Conservation (phyloP, 768 basidiomycete genomes). For the Leucosporidium yakuticum region DNA sequence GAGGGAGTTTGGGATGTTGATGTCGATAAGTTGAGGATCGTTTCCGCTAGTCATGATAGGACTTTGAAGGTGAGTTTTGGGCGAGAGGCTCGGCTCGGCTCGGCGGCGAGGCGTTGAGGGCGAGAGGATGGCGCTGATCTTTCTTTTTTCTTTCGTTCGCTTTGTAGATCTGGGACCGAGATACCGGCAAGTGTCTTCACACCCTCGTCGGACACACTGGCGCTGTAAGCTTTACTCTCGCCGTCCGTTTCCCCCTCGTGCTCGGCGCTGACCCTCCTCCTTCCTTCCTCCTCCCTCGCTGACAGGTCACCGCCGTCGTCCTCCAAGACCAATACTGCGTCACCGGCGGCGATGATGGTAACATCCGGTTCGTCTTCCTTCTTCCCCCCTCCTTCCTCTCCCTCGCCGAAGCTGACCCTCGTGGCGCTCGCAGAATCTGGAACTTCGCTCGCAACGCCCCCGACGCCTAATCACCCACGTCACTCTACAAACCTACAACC, state of each 20-base stretch:
- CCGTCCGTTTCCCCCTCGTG: not conserved
- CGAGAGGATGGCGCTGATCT: not conserved
- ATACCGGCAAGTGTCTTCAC: conserved; percentile 75
- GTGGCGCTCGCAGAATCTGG: no score
- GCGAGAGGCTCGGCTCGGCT: no score
- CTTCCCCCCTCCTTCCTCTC: no score
- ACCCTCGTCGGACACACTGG: conserved; percentile 91
- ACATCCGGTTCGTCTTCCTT: conserved; percentile 25
- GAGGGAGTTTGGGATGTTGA: conserved; percentile 98
- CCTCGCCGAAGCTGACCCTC: no score
- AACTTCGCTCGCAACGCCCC: no score
- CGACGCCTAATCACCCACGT: no score
- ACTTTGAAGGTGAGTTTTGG: conserved; percentile 82
- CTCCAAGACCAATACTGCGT: conserved; percentile 35
- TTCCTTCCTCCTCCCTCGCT: no score
- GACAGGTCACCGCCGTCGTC: conserved; percentile 27
- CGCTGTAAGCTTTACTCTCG: conserved; percentile 53
- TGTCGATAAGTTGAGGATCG: conserved; percentile 74
- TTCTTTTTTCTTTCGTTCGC: conserved; percentile 32
- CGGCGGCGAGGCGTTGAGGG: not conserved
- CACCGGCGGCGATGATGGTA: conserved; percentile 39
- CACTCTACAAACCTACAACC: no score
- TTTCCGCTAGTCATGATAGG: conserved; percentile 88
- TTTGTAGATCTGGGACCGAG: conserved; percentile 80
- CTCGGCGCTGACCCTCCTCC: not conserved